Percentiles rank a stretch among this genome's conserved stretches.
Evolutionary conservation across 2,329 filamentous ascomycete genomes (phyloP).

Genomic region (Phialocephala subalpina): DNA sequence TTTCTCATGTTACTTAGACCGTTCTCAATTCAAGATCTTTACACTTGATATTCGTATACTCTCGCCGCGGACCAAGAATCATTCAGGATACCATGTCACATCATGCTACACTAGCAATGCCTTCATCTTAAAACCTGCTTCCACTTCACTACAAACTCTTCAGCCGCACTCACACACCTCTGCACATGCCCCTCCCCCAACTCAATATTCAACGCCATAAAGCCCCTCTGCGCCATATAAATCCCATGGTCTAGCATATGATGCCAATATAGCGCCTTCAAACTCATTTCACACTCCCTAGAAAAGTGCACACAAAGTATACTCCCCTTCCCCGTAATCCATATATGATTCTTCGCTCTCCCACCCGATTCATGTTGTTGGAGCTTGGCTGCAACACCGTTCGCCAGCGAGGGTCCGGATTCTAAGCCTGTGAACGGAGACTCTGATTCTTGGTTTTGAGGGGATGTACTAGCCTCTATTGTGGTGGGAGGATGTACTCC

Average conservation of each 20-base stretch:
- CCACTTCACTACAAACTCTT: conserved; percentile 16
- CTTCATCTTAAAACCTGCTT: background rate
- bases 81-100: background rate
- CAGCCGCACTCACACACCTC: conserved; percentile 20
- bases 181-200: conserved; percentile 27
- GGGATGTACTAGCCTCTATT: background rate
- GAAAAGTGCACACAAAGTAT: conserved; percentile 35
- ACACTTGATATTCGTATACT: no score
- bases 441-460: conserved; percentile 21
- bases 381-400: conserved; percentile 6
- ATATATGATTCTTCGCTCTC: conserved; percentile 22
- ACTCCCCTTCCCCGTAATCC: conserved; percentile 33
- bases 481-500: conserved; percentile 11
- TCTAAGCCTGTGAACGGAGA: conserved; percentile 24
- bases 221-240: conserved; percentile 37
- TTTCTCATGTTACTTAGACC: no score
- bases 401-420: background rate
- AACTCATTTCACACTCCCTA: conserved; percentile 29
- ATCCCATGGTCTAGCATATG: conserved; percentile 36
- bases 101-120: no score
- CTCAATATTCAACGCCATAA: conserved; percentile 36
- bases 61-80: no score
- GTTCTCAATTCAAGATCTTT: no score
- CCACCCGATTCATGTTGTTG: background rate
- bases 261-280: conserved; percentile 35